These are phyloP conservation scores for Piloderma croceum DNA, from an alignment of 768 basidiomycete species.

Conservation along the genomic window DNA sequence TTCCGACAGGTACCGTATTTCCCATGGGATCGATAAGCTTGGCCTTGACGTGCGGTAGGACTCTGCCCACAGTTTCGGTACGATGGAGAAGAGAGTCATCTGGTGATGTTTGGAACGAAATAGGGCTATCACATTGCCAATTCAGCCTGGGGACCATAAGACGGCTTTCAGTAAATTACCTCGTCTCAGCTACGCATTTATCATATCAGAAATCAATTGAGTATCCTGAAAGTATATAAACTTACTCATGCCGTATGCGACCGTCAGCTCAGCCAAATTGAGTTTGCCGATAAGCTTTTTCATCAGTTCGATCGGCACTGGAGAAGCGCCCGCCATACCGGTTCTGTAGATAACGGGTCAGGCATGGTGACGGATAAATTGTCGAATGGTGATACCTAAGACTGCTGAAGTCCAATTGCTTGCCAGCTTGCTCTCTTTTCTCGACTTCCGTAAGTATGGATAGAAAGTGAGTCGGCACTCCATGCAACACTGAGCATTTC, in stretches of 20 bases:
- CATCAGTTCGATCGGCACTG: constrained; percentile 78
- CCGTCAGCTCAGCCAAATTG: constrained; percentile 66
- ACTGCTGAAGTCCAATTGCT: constrained; percentile 40
- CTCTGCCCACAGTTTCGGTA: constrained; percentile 74
- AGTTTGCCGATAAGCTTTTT: constrained; percentile 59
- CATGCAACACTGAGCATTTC: constrained; percentile 72
- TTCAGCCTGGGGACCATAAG: no score
- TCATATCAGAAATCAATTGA: constrained; percentile 3
- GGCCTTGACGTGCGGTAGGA: constrained; percentile 72
- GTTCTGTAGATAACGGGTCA: constrained; percentile 40
- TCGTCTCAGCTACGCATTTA: constrained; percentile 57
- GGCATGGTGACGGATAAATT: neutral
- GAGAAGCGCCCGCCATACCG: constrained; percentile 79
- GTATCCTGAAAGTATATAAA: constrained; percentile 9
- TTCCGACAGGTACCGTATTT: constrained; percentile 60
- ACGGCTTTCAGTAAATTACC: constrained; percentile 26
- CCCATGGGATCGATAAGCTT: constrained; percentile 59
- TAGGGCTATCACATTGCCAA: constrained; percentile 46
- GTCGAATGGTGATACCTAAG: constrained; percentile 43
- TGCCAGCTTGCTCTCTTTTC: constrained; percentile 41
- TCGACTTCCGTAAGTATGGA: constrained; percentile 67
- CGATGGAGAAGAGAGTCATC: constrained; percentile 67
- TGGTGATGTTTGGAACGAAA: constrained; percentile 74
- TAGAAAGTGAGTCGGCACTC: constrained; percentile 82
- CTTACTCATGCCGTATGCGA: constrained; percentile 85